Conservation (phyloP, 1,139 yeast genomes). For the Yamadazyma dushanensis region DNA sequence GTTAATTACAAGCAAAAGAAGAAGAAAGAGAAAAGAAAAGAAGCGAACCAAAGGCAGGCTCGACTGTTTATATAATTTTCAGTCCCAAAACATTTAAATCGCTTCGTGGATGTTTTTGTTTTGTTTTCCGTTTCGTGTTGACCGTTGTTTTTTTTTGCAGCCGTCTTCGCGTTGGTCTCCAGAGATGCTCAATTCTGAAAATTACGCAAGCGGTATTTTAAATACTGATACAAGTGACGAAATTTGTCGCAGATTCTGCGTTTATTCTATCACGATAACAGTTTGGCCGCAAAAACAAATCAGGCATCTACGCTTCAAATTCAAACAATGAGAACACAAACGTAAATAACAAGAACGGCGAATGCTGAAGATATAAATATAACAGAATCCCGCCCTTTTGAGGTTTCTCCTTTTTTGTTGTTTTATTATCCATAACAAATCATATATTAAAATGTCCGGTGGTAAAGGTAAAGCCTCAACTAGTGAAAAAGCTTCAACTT, state of each 20-base stretch:
- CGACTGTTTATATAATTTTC: conserved; percentile 4
- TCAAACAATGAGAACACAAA: not conserved
- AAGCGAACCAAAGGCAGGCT: not conserved
- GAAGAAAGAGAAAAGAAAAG: conserved; percentile 2
- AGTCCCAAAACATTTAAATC: not conserved
- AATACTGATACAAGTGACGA: not conserved
- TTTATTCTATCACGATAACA: not conserved
- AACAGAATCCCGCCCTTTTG: conserved; percentile 7
- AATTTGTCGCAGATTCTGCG: not conserved
- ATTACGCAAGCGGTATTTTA: not conserved
- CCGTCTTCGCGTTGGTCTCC: conserved; percentile 1
- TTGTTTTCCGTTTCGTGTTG: conserved; percentile 1
- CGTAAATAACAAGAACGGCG: not conserved
- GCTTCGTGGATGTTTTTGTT: not conserved
- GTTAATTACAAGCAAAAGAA: not conserved
- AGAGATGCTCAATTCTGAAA: not conserved
- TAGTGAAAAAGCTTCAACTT: conserved; percentile 89
- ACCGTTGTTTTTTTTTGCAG: not conserved
- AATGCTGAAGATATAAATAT: conserved; percentile 6
- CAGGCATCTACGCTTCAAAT: too few species aligned
- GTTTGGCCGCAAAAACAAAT: conserved; percentile 1
- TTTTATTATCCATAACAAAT: conserved; percentile 6
- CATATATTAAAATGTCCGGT: conserved; percentile 90
- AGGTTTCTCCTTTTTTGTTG: conserved; percentile 4
- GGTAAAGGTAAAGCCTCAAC: conserved; percentile 99